Evolutionary conservation across 1,284 basidiomycete genomes (phyloP), one percentile per base, ranked within the genome.

Genomic region (Cryptococcus sp.): DNA sequence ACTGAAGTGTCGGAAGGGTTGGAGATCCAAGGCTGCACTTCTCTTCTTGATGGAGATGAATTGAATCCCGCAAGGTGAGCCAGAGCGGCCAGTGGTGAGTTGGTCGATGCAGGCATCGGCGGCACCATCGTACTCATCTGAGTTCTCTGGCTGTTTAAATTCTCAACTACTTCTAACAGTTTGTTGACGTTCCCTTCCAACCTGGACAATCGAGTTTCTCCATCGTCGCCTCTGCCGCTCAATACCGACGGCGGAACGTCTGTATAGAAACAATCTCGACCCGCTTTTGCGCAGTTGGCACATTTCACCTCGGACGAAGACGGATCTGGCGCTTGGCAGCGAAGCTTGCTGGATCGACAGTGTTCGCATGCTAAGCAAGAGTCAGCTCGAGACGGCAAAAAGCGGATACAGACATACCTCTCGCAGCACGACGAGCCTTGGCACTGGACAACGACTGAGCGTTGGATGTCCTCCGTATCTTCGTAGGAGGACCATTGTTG

Each of bases 291-390:
- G 40, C 64, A 66, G 52, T 66, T 57, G 13, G 34, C 57, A 29
- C 64, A 66, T 34, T 59, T 50, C 20, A 25, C 51, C 19, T 57
- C 58, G 7, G 11, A 25, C 1, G 11, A 22, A 2, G 34, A 16
- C 6, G 48, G 19, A 13, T 52, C 57, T 2, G 62, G 34, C 3
- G 61, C 43, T 23, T 52, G 29, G 26, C 64, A 66, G 7, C 62
- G 61, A 6, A 66, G 48, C 50, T 66, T 66, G 55, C 59, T 63
- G 1, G 46, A 39, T 1, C 64, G 53, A 51, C 64, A 66, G 16
- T 39, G 50, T 15, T 66, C 62, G 45, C 64, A 66, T 3, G 64
- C 64, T 65, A 41, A 34, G 34, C 22, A n/a, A 34, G 38, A 20
- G 23, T 47, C 41, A 45, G 53, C 41, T n/a, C 46, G 20, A 19